Evolutionary conservation across 805 yeast species (phyloP).

Genomic region (Spathaspora gorwiae): DNA sequence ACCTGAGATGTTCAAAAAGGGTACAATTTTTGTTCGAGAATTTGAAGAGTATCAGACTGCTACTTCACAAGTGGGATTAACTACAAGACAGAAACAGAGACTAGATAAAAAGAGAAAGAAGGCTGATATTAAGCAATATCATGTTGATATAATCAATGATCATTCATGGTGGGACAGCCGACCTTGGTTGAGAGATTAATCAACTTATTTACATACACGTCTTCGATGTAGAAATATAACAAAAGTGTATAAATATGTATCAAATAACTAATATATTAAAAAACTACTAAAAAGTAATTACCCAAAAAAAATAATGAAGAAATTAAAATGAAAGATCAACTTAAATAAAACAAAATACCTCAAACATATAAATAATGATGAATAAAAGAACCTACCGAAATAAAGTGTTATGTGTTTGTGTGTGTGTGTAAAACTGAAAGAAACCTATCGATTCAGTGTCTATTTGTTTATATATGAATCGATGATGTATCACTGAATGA

Average conservation of each 20-base stretch:
- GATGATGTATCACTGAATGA: slow-evolving; percentile 30
- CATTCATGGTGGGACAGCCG: slow-evolving; percentile 53
- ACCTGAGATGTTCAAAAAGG: slow-evolving; percentile 83
- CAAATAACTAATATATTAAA: background rate
- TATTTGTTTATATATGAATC: slow-evolving; percentile 12
- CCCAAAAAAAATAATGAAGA: slow-evolving; percentile 1
- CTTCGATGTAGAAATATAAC: no score
- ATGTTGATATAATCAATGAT: slow-evolving; percentile 61
- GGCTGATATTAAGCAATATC: slow-evolving; percentile 41
- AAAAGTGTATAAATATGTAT: background rate
- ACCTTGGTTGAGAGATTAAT: slow-evolving; percentile 27
- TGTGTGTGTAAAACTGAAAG: background rate
- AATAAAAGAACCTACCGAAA: background rate
- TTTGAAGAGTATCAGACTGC: slow-evolving; percentile 11
- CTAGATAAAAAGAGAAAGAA: slow-evolving; percentile 45
- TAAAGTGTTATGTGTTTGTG: background rate
- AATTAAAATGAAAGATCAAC: background rate
- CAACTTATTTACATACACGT: background rate
- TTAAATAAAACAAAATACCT: no score
- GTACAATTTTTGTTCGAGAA: slow-evolving; percentile 60
- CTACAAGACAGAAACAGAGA: slow-evolving; percentile 47
- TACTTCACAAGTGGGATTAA: slow-evolving; percentile 7
- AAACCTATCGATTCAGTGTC: background rate
- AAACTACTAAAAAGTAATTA: background rate
- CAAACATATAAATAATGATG: background rate